phyloP scores from a whole-genome alignment of 1,139 yeast genomes.

The Yamadazyma buinensis region DNA sequence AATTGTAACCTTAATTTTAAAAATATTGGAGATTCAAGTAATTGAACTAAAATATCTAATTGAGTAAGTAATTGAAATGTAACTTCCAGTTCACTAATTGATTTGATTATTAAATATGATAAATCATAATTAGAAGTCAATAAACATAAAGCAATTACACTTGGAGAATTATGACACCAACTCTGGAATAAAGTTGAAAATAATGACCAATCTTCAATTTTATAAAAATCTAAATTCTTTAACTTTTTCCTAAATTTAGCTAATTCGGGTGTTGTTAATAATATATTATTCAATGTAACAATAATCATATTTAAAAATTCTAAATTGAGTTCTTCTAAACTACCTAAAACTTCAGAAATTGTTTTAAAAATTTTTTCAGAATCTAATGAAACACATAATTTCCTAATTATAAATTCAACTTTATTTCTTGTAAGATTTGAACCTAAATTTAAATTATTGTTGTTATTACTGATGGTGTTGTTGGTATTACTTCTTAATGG shows the following conservation, averaged over 20 bases:
- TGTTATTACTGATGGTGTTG: background rate
- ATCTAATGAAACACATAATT: slow-evolving; percentile 74
- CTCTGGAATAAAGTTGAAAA: slow-evolving; percentile 79
- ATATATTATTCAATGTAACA: slow-evolving; percentile 81
- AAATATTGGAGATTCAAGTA: slow-evolving; percentile 80
- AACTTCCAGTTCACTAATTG: slow-evolving; percentile 71
- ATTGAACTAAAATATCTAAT: slow-evolving; percentile 74
- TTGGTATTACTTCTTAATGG: slow-evolving; percentile 13
- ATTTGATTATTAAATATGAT: slow-evolving; percentile 76
- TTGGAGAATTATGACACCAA: slow-evolving; percentile 92
- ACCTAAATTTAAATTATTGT: slow-evolving; percentile 2
- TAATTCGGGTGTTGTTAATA: slow-evolving; percentile 86
- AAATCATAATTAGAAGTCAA: slow-evolving; percentile 87
- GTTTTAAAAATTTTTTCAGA: slow-evolving; percentile 83
- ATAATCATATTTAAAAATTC: slow-evolving; percentile 79
- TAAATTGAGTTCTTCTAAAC: slow-evolving; percentile 54
- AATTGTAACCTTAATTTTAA: slow-evolving; percentile 82
- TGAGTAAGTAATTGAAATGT: slow-evolving; percentile 71
- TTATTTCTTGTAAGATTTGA: slow-evolving; percentile 50
- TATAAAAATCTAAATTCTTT: slow-evolving; percentile 42
- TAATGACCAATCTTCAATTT: slow-evolving; percentile 61
- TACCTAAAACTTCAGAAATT: slow-evolving; percentile 66
- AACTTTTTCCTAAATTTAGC: slow-evolving; percentile 65
- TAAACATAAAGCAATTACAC: slow-evolving; percentile 81
- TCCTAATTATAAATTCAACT: slow-evolving; percentile 82